Evolutionary conservation across 495 filamentous ascomycete genomes (phyloP), one percentile per base, ranked within the genome.

Genomic region (Lepraria neglecta): DNA sequence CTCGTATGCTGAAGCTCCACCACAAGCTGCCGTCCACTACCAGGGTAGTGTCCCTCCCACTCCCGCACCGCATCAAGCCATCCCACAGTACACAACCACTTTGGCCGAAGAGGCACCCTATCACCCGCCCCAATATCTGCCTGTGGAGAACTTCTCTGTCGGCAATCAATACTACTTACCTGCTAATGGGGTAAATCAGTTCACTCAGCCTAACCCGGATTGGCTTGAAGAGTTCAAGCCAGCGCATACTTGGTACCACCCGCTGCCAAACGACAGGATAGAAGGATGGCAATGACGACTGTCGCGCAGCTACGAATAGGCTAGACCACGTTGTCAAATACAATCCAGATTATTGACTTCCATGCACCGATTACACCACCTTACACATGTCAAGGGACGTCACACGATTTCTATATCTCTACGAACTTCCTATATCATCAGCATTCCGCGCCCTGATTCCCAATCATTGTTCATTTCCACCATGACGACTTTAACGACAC

Each of bases 41-140:
- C 44, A 51, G 24, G 35, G n/a, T 12, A 54, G 62, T 5, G 38
- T 65, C 30, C 64, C 64, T 21, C 48, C 38, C 6, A 59, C 64
- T 4, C 55, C 59, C n/a, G 64, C 55, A 27, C 17, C 64, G 15
- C 46, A 51, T 6, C 64, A 59, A 27, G 46, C 56, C 9, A 12
- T 59, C n/a, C 19, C 64, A 3, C 64, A 62, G 15, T 65, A 58
- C 42, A 40, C 56, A 27, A 42, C 55, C 12, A 11, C 44, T 15
- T 5, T 52, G 6, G 12, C 48, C 21, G 38, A 42, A 42, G 51
- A 64, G 33, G 46, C 38, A 10, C 45, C 31, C 31, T 65, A 65
- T 28, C 60, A 63, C 27, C 42, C 35, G 31, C 59, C 64, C 17
- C 54, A 58, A 40, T 43, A 33, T 17, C 38, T 62, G 0, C 54